Evolutionary conservation across 148 eudicot genomes (phyloP), one percentile per base, ranked within the genome.

Genomic region (Tetragonia tetragonoides): DNA sequence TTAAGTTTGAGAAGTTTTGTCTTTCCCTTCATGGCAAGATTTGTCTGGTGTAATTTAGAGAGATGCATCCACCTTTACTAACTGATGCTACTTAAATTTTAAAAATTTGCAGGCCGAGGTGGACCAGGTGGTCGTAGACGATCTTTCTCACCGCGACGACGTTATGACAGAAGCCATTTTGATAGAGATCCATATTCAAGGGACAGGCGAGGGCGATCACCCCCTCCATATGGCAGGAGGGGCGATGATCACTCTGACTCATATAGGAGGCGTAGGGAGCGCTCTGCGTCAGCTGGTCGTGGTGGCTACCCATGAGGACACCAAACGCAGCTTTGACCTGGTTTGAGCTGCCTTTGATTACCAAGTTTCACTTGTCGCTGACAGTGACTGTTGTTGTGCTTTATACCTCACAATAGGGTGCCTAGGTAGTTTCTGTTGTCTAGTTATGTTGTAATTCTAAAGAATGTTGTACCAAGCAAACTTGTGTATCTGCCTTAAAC

Each of bases 161-260:
- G 80, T 10, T 62, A 77, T 72, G 86, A 83, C 12, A 81, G 91
- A 79, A 81, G 72, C 9, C 78, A 75, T 73, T 62, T 77, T 77
- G 89, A 81, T 12, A 86, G 91, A 85, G 87, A 81, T 76, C 90
- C 84, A 40, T 80, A 81, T 82, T 79, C 84, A 16, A 75, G 83
- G 68, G 87, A 85, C 44, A 83, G 80, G 23, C 81, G 89, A 62
- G 86, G 80, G 38, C 77, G 87, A 79, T 80, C 88, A 15, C 84
- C 81, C 72, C 83, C 88, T 69, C 90, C 91, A 14, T 72, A 83
- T 68, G 83, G 86, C 28, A 80, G 92, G 78, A 90, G 88, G 84
- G 76, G 82, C 3, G 85, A 85, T 70, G 74, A 81, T 74, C 74
- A 78, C 66, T 65, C 83, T 21, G 85, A 82, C 69, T 69, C 88